Evolutionary conservation across 768 basidiomycete species (phyloP).

Genomic region (Podaxis carcinomalis): DNA sequence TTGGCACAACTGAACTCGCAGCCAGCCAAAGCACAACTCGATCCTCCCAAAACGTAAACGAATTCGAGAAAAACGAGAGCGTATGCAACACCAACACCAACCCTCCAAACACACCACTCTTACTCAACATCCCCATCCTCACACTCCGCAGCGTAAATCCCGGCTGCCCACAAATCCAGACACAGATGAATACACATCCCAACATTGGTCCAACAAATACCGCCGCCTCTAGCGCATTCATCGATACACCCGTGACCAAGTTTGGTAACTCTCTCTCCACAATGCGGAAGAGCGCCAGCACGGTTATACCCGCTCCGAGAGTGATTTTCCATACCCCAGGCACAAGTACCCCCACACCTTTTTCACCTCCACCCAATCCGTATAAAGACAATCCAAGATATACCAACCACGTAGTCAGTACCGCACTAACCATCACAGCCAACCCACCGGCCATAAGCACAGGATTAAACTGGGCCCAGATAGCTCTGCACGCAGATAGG

Average conservation of each 20-base stretch:
- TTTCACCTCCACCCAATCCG: too few relatives aligned
- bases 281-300: neutral
- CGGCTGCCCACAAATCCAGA: neutral
- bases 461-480: too few relatives aligned
- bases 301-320: neutral
- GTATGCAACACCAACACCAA: constrained; percentile 65
- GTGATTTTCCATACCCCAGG: neutral
- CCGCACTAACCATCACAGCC: too few relatives aligned
- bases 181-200: neutral
- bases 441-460: too few relatives aligned
- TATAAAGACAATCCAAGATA: too few relatives aligned
- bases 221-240: neutral
- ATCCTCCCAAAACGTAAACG: constrained; percentile 98
- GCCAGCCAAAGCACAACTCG: constrained; percentile 72
- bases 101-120: constrained; percentile 45
- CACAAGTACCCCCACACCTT: neutral
- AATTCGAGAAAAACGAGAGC: constrained; percentile 84
- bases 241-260: neutral
- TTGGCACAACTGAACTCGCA: constrained; percentile 57
- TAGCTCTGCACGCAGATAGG: too few relatives aligned
- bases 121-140: constrained; percentile 16
- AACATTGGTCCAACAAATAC: constrained; percentile 3
- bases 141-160: neutral
- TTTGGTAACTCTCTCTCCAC: neutral
- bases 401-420: too few relatives aligned